Conservation (phyloP, 2,329 filamentous ascomycete species). For the Fusarium sp. region DNA sequence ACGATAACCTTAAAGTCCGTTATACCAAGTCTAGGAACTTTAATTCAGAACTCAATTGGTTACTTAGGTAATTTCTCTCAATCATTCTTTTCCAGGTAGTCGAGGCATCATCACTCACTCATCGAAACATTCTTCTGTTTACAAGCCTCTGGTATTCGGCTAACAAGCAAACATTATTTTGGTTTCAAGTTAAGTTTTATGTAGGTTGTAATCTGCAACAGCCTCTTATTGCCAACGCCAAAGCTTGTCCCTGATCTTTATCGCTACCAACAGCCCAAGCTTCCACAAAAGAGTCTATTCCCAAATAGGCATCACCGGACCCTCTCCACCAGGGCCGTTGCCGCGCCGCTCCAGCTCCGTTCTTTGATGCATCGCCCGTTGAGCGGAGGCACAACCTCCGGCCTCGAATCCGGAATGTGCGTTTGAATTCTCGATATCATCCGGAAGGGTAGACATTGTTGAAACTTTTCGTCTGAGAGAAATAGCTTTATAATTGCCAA, state of each 20-base stretch:
- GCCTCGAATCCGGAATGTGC: conserved; percentile 11
- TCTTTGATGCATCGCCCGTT: conserved; percentile 2
- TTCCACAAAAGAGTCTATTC: conserved; percentile 8
- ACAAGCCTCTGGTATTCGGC: no score
- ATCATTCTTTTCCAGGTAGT: no score
- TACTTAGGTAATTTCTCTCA: no score
- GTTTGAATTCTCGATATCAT: not conserved
- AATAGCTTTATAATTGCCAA: not conserved
- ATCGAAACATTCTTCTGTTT: no score
- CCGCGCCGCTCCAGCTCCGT: conserved; percentile 10
- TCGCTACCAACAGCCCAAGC: not conserved
- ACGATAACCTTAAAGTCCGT: no score
- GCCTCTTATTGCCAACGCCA: not conserved
- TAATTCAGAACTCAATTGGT: no score
- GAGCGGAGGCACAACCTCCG: conserved; percentile 24
- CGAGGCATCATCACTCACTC: no score
- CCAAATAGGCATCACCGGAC: conserved; percentile 9
- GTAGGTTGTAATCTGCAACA: no score
- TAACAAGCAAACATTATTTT: not conserved
- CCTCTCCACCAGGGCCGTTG: conserved; percentile 9
- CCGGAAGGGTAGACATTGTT: not conserved
- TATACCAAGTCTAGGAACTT: no score
- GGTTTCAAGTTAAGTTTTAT: not conserved
- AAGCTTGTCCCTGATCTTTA: conserved; percentile 8
- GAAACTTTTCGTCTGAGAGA: not conserved